Base-by-base conservation (phyloP, 257 asterid genomes). In the Solanum virginianum region DNA sequence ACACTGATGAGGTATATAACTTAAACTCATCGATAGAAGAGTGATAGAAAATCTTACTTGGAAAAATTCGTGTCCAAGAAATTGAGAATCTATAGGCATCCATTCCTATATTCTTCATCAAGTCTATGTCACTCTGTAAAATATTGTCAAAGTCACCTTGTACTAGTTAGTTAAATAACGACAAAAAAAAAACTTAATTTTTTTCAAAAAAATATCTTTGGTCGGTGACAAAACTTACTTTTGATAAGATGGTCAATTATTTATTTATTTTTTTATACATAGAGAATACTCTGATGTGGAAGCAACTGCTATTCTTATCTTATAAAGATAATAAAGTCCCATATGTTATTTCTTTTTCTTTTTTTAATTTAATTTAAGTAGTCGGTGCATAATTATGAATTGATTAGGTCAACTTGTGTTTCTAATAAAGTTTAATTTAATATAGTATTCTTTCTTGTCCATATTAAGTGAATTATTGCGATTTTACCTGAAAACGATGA, bases 11-110 rank as follows among this genome's bases (percentile, higher is more conserved):
- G 10, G 3, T 70, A 39, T 70, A 39, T 17, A 70, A 18, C 29
- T 59, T 59, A n/a, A 59, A 20, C 32, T n/a, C 29, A 4, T 69
- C 13, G n/a, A 59, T 26, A 80, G 14, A n/a, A 24, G 14, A 20
- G 22, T 7, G 4, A 4, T 8, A 68, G 1, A 74, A 49, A 43
- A 47, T 10, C 92, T 88, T 93, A 95, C 99, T 89, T 63, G 99
- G 95, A 81, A 91, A 91, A 60, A 95, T 94, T 89, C 99, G 91
- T 77, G 99, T 89, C 99, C 98, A 95, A 53, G 99, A 93, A 54
- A 95, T 93, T 84, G 98, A 95, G 87, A 95, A 95, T 89, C 99
- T 91, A 80, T 94, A 95, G 70, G 98, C 95, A 90, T 94, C 98
- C 97, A 94, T 91, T 32, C 98, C 94, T 87, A 94, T 57, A 85